Evolutionary conservation across 768 basidiomycete species (phyloP).

Genomic region (Suillus clintonianus): DNA sequence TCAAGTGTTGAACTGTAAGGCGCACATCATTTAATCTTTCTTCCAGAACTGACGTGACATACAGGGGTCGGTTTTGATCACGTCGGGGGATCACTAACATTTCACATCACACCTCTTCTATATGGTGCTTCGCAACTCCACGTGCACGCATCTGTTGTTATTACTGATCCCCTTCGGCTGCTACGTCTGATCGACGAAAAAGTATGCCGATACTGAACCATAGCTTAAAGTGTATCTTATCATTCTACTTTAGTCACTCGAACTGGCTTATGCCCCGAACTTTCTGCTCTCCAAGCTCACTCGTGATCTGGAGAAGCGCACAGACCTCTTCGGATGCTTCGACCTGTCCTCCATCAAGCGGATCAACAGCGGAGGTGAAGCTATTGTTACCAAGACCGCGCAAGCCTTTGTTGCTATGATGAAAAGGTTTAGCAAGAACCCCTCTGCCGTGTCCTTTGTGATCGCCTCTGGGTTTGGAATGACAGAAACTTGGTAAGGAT

Average conservation of each 20-base stretch:
- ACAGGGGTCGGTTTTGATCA: constrained; percentile 47
- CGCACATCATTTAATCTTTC: neutral
- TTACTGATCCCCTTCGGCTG: constrained; percentile 22
- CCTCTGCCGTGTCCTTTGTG: constrained; percentile 11
- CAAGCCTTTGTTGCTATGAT: constrained; percentile 36
- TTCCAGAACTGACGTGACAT: neutral
- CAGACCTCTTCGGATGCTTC: constrained; percentile 25
- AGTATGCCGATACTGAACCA: constrained; percentile 27
- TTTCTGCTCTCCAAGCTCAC: constrained; percentile 42
- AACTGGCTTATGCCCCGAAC: constrained; percentile 40
- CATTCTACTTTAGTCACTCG: constrained; percentile 24
- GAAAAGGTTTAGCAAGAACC: constrained; percentile 23
- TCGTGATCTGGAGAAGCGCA: constrained; percentile 32
- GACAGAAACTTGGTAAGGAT: constrained; percentile 42
- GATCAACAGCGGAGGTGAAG: constrained; percentile 45
- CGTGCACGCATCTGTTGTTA: constrained; percentile 23
- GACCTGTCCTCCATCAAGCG: constrained; percentile 36
- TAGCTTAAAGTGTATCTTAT: constrained; percentile 9
- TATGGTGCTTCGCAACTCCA: constrained; percentile 30
- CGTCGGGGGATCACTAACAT: constrained; percentile 44
- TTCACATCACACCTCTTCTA: constrained; percentile 39
- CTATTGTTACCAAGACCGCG: constrained; percentile 41
- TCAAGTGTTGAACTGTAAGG: constrained; percentile 41
- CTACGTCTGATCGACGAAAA: constrained; percentile 37
- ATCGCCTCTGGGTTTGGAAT: constrained; percentile 38